Evolutionary conservation across 2,329 filamentous ascomycete species (phyloP).

Genomic region (Xylaria polymorpha): DNA sequence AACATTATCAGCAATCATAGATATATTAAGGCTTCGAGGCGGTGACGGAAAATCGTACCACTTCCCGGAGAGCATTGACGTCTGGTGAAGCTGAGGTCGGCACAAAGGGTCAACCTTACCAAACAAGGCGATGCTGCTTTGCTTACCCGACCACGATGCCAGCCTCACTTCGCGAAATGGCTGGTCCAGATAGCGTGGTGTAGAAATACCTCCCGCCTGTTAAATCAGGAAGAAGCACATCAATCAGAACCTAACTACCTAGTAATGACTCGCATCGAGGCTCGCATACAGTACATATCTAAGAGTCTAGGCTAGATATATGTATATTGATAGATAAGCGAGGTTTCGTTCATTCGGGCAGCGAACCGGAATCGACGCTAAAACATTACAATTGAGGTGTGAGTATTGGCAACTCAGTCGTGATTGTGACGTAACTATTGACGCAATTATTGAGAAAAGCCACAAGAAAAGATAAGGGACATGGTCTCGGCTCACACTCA

Average conservation of each 20-base stretch:
- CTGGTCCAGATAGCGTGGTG: constrained; percentile 1
- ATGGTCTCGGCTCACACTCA: not conserved
- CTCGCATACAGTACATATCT: not conserved
- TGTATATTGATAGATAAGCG: not conserved
- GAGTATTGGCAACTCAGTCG: constrained; percentile 13
- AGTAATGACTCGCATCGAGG: constrained; percentile 1
- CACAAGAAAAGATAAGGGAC: not conserved
- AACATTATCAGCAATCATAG: not conserved
- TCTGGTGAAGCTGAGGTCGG: not conserved
- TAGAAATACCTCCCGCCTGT: not conserved
- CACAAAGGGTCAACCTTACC: constrained; percentile 9
- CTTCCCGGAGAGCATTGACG: constrained; percentile 11
- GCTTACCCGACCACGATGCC: constrained; percentile 20
- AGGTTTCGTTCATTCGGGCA: not conserved
- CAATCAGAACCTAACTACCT: not conserved
- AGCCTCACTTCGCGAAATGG: constrained; percentile 34
- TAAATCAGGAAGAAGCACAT: no score
- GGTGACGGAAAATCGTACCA: not conserved
- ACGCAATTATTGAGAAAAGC: constrained; percentile 15
- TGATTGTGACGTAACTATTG: constrained; percentile 16
- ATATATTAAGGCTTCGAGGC: not conserved
- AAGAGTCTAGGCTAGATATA: constrained; percentile 14
- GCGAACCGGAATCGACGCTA: constrained; percentile 1
- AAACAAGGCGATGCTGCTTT: not conserved
- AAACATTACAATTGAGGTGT: constrained; percentile 1